Percentiles rank a stretch among this genome's conserved stretches.
phyloP scores from a whole-genome alignment of 2,329 filamentous ascomycete genomes.

The Nigrospora osmanthi region DNA sequence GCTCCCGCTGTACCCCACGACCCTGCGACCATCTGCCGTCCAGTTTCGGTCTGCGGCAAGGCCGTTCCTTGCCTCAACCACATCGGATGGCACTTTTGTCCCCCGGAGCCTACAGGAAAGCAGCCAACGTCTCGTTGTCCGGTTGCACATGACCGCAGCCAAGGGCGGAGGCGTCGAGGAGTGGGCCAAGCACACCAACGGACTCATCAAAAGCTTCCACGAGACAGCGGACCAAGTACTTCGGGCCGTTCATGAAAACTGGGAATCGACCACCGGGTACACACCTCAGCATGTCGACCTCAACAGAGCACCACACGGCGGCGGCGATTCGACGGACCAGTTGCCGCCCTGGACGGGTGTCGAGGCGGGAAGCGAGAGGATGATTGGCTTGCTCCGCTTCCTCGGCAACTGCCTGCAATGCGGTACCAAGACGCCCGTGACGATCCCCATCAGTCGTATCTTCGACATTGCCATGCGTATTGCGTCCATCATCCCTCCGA shows the following conservation, averaged over 20 bases:
- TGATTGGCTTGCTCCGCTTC: conserved; percentile 58
- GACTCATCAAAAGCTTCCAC: conserved; percentile 59
- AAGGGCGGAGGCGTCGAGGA: conserved; percentile 73
- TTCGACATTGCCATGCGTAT: conserved; percentile 64
- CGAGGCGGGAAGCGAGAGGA: conserved; percentile 62
- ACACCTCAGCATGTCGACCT: conserved; percentile 31
- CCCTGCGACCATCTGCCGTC: conserved; percentile 67
- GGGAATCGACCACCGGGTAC: conserved; percentile 59
- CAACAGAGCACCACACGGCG: conserved; percentile 39
- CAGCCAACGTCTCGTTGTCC: conserved; percentile 58
- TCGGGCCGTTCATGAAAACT: conserved; percentile 71
- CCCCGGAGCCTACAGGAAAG: conserved; percentile 45
- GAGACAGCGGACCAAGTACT: conserved; percentile 68
- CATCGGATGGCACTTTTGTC: conserved; percentile 38
- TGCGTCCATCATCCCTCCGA: conserved; percentile 54
- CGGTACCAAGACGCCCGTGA: conserved; percentile 57
- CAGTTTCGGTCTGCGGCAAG: conserved; percentile 58
- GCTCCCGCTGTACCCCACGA: conserved; percentile 73
- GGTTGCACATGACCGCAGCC: conserved; percentile 72
- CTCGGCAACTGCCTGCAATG: conserved; percentile 56
- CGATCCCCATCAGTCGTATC: conserved; percentile 59
- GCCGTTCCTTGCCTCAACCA: conserved; percentile 56
- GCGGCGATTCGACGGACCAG: conserved; percentile 34
- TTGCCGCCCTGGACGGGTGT: conserved; percentile 70
- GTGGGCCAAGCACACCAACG: conserved; percentile 62